A percentile compares a stretch with the other conserved stretches of the same genome.
These are phyloP conservation scores for Cadophora malorum DNA, from an alignment of 2,329 filamentous ascomycete genomes.

Conservation along the genomic window DNA sequence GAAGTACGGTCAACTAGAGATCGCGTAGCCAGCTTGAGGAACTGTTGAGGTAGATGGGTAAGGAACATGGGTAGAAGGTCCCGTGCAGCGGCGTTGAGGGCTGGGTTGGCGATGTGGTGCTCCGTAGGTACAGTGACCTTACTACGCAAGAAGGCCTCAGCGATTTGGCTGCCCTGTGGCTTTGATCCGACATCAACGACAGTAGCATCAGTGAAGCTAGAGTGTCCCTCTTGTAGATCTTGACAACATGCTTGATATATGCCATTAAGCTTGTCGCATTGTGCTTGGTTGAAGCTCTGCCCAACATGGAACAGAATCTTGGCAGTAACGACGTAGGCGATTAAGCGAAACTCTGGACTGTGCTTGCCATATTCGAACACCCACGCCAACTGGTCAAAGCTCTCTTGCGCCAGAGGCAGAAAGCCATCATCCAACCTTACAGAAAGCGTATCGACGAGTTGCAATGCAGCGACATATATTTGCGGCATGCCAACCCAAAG, in stretches of 20 bases:
- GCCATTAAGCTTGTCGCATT: slow-evolving; percentile 65
- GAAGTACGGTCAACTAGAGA: slow-evolving; percentile 82
- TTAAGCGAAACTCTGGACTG: slow-evolving; percentile 60
- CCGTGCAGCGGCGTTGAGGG: slow-evolving; percentile 62
- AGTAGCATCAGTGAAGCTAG: slow-evolving; percentile 42
- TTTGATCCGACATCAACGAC: slow-evolving; percentile 42
- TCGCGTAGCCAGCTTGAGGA: slow-evolving; percentile 74
- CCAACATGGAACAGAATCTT: slow-evolving; percentile 68
- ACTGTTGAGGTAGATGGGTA: slow-evolving; percentile 66
- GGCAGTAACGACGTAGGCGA: slow-evolving; percentile 64
- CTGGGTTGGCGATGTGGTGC: slow-evolving; percentile 47
- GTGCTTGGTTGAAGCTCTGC: slow-evolving; percentile 68
- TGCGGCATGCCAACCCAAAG: slow-evolving; percentile 76
- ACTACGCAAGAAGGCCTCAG: slow-evolving; percentile 69
- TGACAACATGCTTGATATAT: slow-evolving; percentile 74
- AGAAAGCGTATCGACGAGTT: slow-evolving; percentile 63
- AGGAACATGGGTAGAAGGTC: slow-evolving; percentile 68
- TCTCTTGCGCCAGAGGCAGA: slow-evolving; percentile 64
- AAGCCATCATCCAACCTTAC: slow-evolving; percentile 63
- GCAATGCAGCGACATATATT: slow-evolving; percentile 75
- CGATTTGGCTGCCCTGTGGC: slow-evolving; percentile 57
- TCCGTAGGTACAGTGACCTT: slow-evolving; percentile 38
- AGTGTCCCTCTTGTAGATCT: slow-evolving; percentile 66
- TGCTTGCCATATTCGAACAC: slow-evolving; percentile 67
- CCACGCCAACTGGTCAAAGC: slow-evolving; percentile 75